These are phyloP conservation scores for Cydonia oblonga DNA, from an alignment of 331 rosid species.

Conservation along the genomic window DNA sequence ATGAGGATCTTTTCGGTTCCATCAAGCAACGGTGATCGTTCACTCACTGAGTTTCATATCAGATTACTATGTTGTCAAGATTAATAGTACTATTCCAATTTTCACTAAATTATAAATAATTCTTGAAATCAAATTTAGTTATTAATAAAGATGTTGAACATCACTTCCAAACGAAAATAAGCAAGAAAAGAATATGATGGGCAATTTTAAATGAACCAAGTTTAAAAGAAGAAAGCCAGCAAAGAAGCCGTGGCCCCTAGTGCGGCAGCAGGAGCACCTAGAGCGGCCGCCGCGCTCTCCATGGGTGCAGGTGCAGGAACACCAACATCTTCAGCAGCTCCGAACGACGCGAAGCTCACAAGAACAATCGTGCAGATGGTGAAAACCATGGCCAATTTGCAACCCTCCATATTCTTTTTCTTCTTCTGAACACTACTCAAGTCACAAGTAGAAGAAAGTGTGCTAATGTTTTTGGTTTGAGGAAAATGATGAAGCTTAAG, in stretches of 20 bases:
- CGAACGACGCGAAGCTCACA: slow-evolving; percentile 19
- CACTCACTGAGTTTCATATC: background rate
- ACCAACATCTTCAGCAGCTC: slow-evolving; percentile 30
- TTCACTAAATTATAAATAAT: background rate
- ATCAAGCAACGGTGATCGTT: slow-evolving; percentile 38
- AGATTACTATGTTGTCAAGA: background rate
- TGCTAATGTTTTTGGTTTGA: background rate
- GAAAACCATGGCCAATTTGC: slow-evolving; percentile 27
- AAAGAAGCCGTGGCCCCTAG: slow-evolving; percentile 28
- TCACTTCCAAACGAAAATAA: background rate
- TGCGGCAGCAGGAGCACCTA: slow-evolving; percentile 20
- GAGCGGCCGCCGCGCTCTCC: slow-evolving; percentile 33
- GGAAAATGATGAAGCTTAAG: background rate
- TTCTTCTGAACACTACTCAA: background rate
- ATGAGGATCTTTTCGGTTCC: slow-evolving; percentile 76
- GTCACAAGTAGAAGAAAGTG: background rate
- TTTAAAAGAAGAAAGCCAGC: slow-evolving; percentile 35
- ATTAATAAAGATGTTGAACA: slow-evolving; percentile 10
- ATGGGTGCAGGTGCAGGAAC: slow-evolving; percentile 53
- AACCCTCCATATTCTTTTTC: slow-evolving; percentile 6
- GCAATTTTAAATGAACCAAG: background rate
- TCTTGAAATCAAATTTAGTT: background rate
- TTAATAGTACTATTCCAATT: no score
- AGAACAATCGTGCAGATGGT: slow-evolving; percentile 31
- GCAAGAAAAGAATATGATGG: background rate